Evolutionary conservation across 768 basidiomycete genomes (phyloP), one percentile per base, ranked within the genome.

Genomic region (Lyophyllum atratum): DNA sequence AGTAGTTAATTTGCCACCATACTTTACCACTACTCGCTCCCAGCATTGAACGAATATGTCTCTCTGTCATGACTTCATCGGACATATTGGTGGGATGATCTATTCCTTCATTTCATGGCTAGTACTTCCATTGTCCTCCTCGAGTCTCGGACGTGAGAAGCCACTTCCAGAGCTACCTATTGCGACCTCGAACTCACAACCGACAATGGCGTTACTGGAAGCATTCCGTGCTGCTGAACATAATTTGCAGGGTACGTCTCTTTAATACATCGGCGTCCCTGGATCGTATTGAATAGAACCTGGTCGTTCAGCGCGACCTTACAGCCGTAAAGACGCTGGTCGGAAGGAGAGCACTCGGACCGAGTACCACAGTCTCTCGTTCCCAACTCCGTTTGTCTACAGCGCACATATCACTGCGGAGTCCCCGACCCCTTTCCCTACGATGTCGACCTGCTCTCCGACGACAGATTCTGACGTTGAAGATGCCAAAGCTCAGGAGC

Each of bases 31-130:
- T 17, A 29, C 12, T 29, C 12, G 7, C 46, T n/a, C 1, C 17
- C 25, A 47, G 46, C 4, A 2, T 17, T 15, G 26, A 29, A 17
- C 14, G 46, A 34, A 29, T 24, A 60, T 60, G 59, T 26, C 54
- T 48, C 53, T 37, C 26, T 47, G 26, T 29, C 50, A 50, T 45
- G 51, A 53, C 22, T n/a, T 28, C 33, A 8, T 33, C n/a, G 40
- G 45, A 46, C 43, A 25, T 40, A 40, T 60, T 17, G 44, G 55
- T 25, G 52, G n/a, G 14, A 47, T 46, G 31, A 45, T 60, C 47
- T 40, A 29, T 40, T 56, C 59, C 46, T 60, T 60, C 52, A 53
- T 60, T 22, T 60, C 52, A 14, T 60, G 59, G 59, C 42, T 60
- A 47, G 17, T 37, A 37, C 34, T 9, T 37, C 34, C 17, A 37